A percentile compares a stretch with the other conserved stretches of the same genome.
Evolutionary conservation across 495 filamentous ascomycete species (phyloP).

Genomic region (Hypoxylon lienhwacheense): DNA sequence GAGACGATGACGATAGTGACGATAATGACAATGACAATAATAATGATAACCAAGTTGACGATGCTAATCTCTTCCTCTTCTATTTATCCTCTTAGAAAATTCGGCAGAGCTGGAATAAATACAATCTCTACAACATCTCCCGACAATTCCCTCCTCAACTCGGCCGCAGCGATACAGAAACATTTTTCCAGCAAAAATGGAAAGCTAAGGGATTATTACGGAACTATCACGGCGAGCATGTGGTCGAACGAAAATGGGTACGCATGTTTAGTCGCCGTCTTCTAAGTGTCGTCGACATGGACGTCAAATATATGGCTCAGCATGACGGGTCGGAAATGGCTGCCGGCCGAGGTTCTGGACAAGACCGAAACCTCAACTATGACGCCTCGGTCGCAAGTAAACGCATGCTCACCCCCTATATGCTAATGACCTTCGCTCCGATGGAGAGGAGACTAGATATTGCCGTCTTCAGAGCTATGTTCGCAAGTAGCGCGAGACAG

Average conservation of each 20-base stretch:
- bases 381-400: not conserved
- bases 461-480: slow-evolving; percentile 87
- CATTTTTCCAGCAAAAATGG: slow-evolving; percentile 99
- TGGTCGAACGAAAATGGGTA: slow-evolving; percentile 86
- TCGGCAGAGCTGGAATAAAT: slow-evolving; percentile 96
- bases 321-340: slow-evolving; percentile 80
- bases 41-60: too few relatives aligned
- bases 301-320: slow-evolving; percentile 69
- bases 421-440: slow-evolving; percentile 90
- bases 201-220: slow-evolving; percentile 76
- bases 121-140: slow-evolving; percentile 87
- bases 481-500: slow-evolving; percentile 92
- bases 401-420: slow-evolving; percentile 66
- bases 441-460: slow-evolving; percentile 88
- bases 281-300: slow-evolving; percentile 82
- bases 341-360: slow-evolving; percentile 77
- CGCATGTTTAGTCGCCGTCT: slow-evolving; percentile 84
- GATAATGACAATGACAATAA: too few relatives aligned
- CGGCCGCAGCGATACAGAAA: slow-evolving; percentile 44
- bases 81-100: slow-evolving; percentile 60
- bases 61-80: too few relatives aligned
- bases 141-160: slow-evolving; percentile 42
- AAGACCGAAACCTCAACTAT: slow-evolving; percentile 38
- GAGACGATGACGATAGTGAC: too few relatives aligned
- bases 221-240: slow-evolving; percentile 90